Percentiles rank a stretch among this genome's conserved stretches.
Evolutionary conservation across 805 yeast species (phyloP).

Genomic region (Pichia occidentalis): DNA sequence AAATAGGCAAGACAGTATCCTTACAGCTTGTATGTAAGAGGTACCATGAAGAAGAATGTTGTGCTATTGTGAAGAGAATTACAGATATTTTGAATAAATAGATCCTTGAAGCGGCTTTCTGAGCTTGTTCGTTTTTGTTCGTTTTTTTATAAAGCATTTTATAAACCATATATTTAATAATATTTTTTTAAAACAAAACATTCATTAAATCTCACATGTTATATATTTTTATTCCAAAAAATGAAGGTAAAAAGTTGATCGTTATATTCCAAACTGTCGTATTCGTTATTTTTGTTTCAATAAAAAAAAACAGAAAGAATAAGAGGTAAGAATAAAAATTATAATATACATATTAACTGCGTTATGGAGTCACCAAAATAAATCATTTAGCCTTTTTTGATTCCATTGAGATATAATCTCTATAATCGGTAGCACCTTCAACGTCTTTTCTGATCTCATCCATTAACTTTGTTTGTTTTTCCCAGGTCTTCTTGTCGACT

Average conservation of each 20-base stretch:
- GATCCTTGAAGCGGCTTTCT: not conserved
- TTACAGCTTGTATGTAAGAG: constrained; percentile 50
- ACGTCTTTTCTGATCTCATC: constrained; percentile 72
- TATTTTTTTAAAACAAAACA: too few relatives aligned
- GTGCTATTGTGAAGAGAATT: constrained; percentile 9
- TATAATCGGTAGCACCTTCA: constrained; percentile 73
- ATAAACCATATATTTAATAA: too few relatives aligned
- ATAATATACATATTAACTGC: too few relatives aligned
- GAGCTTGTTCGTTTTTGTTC: not conserved
- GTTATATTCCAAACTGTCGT: too few relatives aligned
- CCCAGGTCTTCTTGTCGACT: constrained; percentile 58
- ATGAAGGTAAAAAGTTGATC: too few relatives aligned
- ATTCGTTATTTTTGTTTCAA: too few relatives aligned
- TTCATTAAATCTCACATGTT: too few relatives aligned
- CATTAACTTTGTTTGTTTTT: constrained; percentile 62
- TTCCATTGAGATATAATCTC: constrained; percentile 62
- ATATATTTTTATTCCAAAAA: too few relatives aligned
- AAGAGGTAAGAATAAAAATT: too few relatives aligned
- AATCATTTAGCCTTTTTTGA: constrained; percentile 10
- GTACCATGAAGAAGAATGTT: constrained; percentile 49
- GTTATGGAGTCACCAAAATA: too few relatives aligned
- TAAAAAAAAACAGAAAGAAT: too few relatives aligned
- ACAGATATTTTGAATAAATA: not conserved
- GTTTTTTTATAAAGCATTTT: constrained; percentile 1
- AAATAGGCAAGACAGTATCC: constrained; percentile 45